Evolutionary conservation across 495 filamentous ascomycete genomes (phyloP).

Genomic region (Neurospora pannonica): DNA sequence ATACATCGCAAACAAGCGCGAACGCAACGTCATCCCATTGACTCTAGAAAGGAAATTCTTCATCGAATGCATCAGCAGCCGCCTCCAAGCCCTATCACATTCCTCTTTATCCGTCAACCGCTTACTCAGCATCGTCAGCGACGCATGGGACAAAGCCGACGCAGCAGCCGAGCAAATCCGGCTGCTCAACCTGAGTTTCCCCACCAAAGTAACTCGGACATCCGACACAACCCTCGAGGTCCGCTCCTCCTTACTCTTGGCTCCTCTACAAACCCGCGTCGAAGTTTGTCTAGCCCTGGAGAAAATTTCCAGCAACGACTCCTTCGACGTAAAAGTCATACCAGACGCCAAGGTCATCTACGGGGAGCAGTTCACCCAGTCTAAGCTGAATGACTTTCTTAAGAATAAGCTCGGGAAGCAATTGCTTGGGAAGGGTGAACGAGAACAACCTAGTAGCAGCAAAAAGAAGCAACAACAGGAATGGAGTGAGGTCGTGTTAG

Average conservation of each 20-base stretch:
- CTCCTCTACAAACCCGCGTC: conserved; percentile 50
- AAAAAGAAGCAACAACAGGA: conserved; percentile 18
- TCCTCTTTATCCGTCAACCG: conserved; percentile 38
- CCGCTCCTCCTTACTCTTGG: conserved; percentile 44
- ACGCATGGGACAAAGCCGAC: conserved; percentile 50
- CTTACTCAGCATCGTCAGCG: conserved; percentile 45
- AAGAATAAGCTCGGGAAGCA: conserved; percentile 33
- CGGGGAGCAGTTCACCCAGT: conserved; percentile 55
- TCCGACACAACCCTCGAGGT: conserved; percentile 49
- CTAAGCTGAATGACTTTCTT: conserved; percentile 54
- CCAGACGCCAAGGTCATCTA: conserved; percentile 50
- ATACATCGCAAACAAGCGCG: conserved; percentile 44
- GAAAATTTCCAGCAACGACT: conserved; percentile 3
- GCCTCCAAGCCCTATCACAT: conserved; percentile 45
- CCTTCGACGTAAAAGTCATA: conserved; percentile 37
- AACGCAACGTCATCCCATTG: conserved; percentile 36
- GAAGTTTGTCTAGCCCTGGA: conserved; percentile 39
- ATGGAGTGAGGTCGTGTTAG: conserved; percentile 49
- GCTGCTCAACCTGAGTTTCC: conserved; percentile 41
- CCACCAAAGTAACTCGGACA: conserved; percentile 43
- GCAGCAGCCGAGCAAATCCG: conserved; percentile 44
- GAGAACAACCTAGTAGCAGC: conserved; percentile 10
- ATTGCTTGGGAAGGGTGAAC: conserved; percentile 20
- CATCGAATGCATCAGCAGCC: conserved; percentile 51
- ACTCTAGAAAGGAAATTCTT: conserved; percentile 59